Base-by-base conservation (phyloP, 1,284 basidiomycete genomes). In the Amylostereum chailletii region DNA sequence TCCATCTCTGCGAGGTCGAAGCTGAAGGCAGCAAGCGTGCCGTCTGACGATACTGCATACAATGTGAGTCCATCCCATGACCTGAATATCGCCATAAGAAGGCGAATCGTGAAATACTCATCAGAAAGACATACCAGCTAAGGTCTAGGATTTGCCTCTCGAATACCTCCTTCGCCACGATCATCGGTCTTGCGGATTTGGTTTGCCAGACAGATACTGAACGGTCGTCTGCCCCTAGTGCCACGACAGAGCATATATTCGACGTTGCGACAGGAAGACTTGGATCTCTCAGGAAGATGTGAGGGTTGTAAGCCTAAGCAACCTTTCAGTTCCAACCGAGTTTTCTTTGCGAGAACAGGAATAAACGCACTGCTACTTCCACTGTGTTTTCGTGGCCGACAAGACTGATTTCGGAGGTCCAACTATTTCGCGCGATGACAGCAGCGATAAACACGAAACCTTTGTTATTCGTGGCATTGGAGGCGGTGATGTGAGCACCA, bases 361-460 rank as follows among this genome's bases (percentile, higher is more conserved):
- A 29, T 3, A 42, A 42, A 63, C 86, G 60, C 61, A 90, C 90
- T 19, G 92, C 90, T 43, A 96, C 94, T 70, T 96, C 89, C n/a
- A 99, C 88, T 0, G 94, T 95, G 60, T 98, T 96, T 64, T 95
- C 92, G 62, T 99, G 95, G 0, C 95, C 95, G 40, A 99, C 94
- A 47, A 99, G 76, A 55, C 88, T 93, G 47, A 94, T 93, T 51
- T 94, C 88, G 5, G 87, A 87, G 2, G 81, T 83, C 93, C 92
- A 96, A 4, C 81, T 76, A 45, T 85, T 83, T 33, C 95, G 76
- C 4, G 90, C 86, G 55, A 98, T 93, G 30, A 99, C 92, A 8
- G 92, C 92, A 2, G 94, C 94, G 45, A 97, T 95, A 65, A 99
- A 99, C 5, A 99, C 94, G 49, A 93, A 94, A 3, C 94, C 94